Conservation (phyloP, 148 eudicot species). For the Vaccinium vitisidaea region DNA sequence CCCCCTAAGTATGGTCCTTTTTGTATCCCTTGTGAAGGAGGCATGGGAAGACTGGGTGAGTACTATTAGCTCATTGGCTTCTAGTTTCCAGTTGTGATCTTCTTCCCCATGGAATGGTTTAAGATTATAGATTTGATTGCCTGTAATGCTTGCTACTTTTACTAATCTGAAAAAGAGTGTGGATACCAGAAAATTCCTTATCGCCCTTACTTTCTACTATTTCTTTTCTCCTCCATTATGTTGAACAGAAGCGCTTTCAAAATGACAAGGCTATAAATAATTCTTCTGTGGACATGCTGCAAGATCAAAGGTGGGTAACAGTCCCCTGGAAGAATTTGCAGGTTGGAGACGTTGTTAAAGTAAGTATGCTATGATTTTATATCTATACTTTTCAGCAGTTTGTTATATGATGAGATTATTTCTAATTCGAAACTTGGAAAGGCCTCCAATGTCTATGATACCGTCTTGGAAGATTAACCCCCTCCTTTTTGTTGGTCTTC, state of each 20-base stretch:
- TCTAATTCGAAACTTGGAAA: not conserved
- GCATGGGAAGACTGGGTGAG: constrained; percentile 99
- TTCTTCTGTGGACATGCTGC: constrained; percentile 64
- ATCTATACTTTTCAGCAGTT: not conserved
- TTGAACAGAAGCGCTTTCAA: constrained; percentile 85
- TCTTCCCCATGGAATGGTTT: not conserved
- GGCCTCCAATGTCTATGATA: not conserved
- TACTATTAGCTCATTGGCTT: constrained; percentile 10
- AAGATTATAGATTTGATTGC: not conserved
- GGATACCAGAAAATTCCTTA: not conserved
- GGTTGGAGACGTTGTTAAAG: constrained; percentile 92
- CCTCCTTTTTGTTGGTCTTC: not conserved
- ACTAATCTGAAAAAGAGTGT: not conserved
- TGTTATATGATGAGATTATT: not conserved
- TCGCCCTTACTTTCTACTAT: constrained; percentile 4
- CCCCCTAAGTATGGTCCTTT: constrained; percentile 82
- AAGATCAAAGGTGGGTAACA: constrained; percentile 64
- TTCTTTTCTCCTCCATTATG: constrained; percentile 21
- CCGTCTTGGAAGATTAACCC: not conserved
- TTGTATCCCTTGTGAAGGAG: constrained; percentile 91
- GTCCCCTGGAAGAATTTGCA: constrained; percentile 84
- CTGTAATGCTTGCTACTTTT: not conserved
- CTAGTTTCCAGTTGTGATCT: constrained; percentile 8
- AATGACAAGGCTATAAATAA: constrained; percentile 89
- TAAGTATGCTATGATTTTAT: constrained; percentile 36